Conservation (phyloP, 192 early-diverging fungal species). For the Paraglomus brasilianum region DNA sequence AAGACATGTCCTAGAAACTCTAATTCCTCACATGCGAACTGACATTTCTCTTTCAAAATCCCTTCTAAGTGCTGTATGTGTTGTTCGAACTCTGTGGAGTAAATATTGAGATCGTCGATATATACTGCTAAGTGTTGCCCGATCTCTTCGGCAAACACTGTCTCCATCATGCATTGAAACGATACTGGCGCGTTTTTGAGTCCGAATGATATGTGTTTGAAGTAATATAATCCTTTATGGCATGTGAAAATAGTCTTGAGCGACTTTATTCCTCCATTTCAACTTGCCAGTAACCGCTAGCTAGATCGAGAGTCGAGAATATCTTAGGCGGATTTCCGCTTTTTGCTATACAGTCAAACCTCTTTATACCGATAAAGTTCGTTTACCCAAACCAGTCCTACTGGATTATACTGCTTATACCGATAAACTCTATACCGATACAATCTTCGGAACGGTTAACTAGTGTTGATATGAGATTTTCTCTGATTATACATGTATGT, state of each 20-base stretch:
- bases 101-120: constrained; percentile 41
- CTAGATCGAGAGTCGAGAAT: constrained; percentile 36
- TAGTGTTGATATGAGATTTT: no score
- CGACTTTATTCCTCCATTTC: not conserved
- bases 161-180: constrained; percentile 30
- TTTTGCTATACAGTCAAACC: no score
- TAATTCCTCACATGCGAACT: no score
- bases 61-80: constrained; percentile 17
- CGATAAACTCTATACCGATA: no score
- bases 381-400: no score
- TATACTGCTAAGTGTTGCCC: constrained; percentile 27
- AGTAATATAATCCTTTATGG: constrained; percentile 19
- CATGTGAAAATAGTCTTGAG: constrained; percentile 34
- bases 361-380: no score
- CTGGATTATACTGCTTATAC: no score
- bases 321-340: no score
- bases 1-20: no score
- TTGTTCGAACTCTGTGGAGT: constrained; percentile 31
- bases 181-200: constrained; percentile 30
- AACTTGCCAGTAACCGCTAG: constrained; percentile 30
- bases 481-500: no score
- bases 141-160: not conserved
- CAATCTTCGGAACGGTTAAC: no score
- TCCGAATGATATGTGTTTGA: constrained; percentile 34
- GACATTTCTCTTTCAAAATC: no score